These are phyloP conservation scores for Huntiella omanensis DNA, from an alignment of 2,329 filamentous ascomycete species.

Conservation along the genomic window DNA sequence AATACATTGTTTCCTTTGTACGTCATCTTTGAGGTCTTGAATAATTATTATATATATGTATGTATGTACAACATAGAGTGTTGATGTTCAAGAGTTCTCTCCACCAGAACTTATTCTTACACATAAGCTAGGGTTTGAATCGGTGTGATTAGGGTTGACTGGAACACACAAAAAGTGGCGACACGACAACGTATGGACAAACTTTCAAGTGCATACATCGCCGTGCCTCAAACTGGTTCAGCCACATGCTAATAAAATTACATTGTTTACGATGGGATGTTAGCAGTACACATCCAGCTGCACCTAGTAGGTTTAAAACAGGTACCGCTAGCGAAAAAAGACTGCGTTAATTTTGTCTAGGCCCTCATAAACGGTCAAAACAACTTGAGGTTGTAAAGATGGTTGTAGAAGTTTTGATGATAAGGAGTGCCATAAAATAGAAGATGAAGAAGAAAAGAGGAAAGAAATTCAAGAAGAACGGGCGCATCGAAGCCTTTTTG, in stretches of 20 bases:
- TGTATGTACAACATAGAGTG: no score
- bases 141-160: no score
- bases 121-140: no score
- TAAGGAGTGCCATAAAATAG: slow-evolving; percentile 75
- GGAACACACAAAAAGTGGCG: neutral
- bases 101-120: no score
- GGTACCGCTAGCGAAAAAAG: slow-evolving; percentile 98
- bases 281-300: slow-evolving; percentile 94
- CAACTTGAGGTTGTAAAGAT: slow-evolving; percentile 43
- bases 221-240: neutral
- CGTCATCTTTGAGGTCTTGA: no score
- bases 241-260: neutral
- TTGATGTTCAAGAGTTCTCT: no score
- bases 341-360: slow-evolving; percentile 56
- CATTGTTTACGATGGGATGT: slow-evolving; percentile 33
- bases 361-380: slow-evolving; percentile 85
- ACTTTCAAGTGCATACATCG: neutral
- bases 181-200: neutral
- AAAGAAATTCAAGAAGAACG: slow-evolving; percentile 15
- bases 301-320: slow-evolving; percentile 51
- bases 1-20: no score
- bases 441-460: slow-evolving; percentile 21
- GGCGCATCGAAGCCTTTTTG: slow-evolving; percentile 5
- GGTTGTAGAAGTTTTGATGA: slow-evolving; percentile 55
- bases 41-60: no score